Evolutionary conservation across 106 monocot species (phyloP), one percentile per base, ranked within the genome.

Genomic region (Vanilla planifolia): DNA sequence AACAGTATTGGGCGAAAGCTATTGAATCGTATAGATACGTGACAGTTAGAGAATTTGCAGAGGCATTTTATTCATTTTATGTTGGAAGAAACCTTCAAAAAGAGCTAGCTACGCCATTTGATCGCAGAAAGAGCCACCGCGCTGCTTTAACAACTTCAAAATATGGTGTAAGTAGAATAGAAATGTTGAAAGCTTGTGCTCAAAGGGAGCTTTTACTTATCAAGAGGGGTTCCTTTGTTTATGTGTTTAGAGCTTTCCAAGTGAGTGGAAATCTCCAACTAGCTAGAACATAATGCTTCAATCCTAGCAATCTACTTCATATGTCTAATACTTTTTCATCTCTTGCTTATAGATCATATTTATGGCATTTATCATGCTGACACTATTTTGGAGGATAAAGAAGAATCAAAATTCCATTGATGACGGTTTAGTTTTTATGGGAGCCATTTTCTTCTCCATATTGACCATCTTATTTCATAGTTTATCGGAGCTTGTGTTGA

Each of bases 1-100:
- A 63, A 11, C 75, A 81, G 25, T 76, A 81, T 27, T 81, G 80
- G 81, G 33, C 42, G 20, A 40, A 65, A 10, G 5, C 48, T 33
- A 47, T 73, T 16, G 43, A 69, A 28, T 69, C 76, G 20, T 76
- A 81, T 48, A 59, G n/a, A 13, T 62, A 39, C 23, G 56, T 79
- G 26, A 51, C 69, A 3, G 62, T 62, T 6, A 56, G 55, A 3
- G 75, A 80, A 14, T 60, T 60, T 25, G 67, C 67, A 55, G 43
- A 56, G 33, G 67, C 67, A 42, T 67, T 56, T 43, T n/a, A 56
- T 3, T 67, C 57, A 33, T 67, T 57, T 33, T 57, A 57, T 57
- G 67, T 57, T 6, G 67, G 67, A 10, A 41, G 34, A 32, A 55
- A 30, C 11, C 32, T 67, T 2, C 5, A 2, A 25, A 20, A 43